Percentiles rank a stretch among this genome's conserved stretches.
These are phyloP conservation scores for Liriodendron chinense DNA, from an alignment of 164 flowering plant genomes.

Conservation along the genomic window DNA sequence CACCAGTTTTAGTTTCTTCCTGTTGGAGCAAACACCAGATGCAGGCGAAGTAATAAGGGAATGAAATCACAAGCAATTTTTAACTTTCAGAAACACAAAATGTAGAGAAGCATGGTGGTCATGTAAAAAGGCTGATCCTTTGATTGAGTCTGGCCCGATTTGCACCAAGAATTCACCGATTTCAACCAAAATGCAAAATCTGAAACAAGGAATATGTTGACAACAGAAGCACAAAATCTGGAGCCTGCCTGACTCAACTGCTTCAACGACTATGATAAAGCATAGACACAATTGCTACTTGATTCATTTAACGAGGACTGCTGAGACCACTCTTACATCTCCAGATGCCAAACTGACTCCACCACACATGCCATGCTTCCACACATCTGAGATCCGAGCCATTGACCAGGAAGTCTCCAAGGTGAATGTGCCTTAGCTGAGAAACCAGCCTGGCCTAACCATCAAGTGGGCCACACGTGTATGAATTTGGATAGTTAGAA, in stretches of 20 bases:
- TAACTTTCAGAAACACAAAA: background rate
- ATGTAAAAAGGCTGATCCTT: no score
- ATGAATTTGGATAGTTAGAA: background rate
- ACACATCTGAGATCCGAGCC: background rate
- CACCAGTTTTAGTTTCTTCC: slow-evolving; percentile 31
- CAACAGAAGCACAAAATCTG: no score
- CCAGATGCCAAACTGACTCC: background rate
- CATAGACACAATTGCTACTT: no score
- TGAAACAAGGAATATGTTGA: no score
- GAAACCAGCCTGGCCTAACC: background rate
- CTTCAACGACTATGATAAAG: no score
- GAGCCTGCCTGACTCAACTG: no score
- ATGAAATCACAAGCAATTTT: background rate
- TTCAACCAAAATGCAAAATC: no score
- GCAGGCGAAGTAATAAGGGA: background rate
- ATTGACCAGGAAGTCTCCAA: background rate
- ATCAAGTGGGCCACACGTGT: background rate
- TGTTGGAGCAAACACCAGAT: slow-evolving; percentile 7
- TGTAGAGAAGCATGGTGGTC: background rate
- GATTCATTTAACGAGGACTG: background rate
- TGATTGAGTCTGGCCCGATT: no score
- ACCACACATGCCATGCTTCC: background rate
- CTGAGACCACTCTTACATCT: background rate
- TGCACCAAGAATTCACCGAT: no score
- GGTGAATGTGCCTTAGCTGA: background rate